Conservation (phyloP, 192 early-diverging fungal genomes). For the Gryganskiella cystojenkinii region DNA sequence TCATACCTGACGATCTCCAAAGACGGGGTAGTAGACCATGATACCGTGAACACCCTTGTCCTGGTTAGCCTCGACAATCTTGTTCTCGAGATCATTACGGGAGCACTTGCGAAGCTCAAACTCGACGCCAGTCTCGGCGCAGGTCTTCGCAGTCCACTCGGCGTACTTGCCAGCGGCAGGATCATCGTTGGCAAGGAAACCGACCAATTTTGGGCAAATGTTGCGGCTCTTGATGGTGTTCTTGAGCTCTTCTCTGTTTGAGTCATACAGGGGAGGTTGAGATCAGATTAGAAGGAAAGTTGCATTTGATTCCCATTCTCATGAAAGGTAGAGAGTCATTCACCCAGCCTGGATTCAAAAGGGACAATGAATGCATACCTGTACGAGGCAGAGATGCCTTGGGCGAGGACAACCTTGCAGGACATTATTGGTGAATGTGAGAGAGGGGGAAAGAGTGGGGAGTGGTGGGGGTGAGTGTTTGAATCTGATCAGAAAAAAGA, state of each 20-base stretch:
- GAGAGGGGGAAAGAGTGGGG: not conserved
- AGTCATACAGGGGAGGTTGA: not conserved
- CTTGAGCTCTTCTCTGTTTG: constrained; percentile 65
- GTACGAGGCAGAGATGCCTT: constrained; percentile 70
- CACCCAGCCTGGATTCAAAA: not conserved
- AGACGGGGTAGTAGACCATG: constrained; percentile 99
- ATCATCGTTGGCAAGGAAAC: constrained; percentile 96
- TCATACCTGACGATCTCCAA: constrained; percentile 86
- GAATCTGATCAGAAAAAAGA: constrained; percentile 3
- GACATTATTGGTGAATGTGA: constrained; percentile 33
- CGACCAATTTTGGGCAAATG: constrained; percentile 82
- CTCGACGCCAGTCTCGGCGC: constrained; percentile 86
- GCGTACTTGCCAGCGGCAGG: constrained; percentile 93
- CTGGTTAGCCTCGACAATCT: constrained; percentile 89
- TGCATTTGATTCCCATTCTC: not conserved
- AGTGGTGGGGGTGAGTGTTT: not conserved
- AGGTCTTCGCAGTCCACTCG: constrained; percentile 94
- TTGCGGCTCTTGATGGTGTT: constrained; percentile 70
- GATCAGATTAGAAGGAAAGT: not conserved
- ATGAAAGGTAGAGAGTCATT: constrained; percentile 14
- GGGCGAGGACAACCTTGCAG: constrained; percentile 71
- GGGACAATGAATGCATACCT: constrained; percentile 58
- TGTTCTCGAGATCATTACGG: constrained; percentile 86
- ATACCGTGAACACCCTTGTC: constrained; percentile 91
- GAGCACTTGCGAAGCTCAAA: constrained; percentile 91